Percentiles rank a stretch among this genome's conserved stretches.
phyloP scores from a whole-genome alignment of 192 early-diverging fungal genomes.

The Entomortierella parvispora region DNA sequence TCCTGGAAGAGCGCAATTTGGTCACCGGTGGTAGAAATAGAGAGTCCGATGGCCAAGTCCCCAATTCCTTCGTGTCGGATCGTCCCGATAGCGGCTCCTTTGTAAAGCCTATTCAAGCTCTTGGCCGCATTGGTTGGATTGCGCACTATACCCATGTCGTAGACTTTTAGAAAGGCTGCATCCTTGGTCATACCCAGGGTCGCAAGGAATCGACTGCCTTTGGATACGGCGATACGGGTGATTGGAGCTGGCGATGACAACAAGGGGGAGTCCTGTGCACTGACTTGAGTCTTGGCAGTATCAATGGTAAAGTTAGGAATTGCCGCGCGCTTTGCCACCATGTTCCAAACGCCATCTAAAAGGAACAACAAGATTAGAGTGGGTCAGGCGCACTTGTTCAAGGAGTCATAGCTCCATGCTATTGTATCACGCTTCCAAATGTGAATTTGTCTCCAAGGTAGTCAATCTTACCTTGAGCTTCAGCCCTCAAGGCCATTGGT shows the following conservation, averaged over 20 bases:
- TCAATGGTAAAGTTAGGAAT: constrained; percentile 33
- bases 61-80: constrained; percentile 16
- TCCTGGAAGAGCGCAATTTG: constrained; percentile 38
- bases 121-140: constrained; percentile 21
- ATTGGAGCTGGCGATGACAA: constrained; percentile 7
- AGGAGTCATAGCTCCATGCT: too few species aligned
- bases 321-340: constrained; percentile 14
- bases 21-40: constrained; percentile 26
- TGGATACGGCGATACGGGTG: constrained; percentile 14
- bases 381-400: too few species aligned
- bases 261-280: not conserved
- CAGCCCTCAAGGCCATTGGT: constrained; percentile 10
- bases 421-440: too few species aligned
- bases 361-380: not conserved
- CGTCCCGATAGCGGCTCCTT: constrained; percentile 2
- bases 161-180: constrained; percentile 19
- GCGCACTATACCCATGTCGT: constrained; percentile 28
- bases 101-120: constrained; percentile 15
- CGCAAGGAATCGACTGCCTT: constrained; percentile 21
- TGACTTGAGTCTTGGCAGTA: not conserved
- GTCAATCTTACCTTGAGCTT: constrained; percentile 17
- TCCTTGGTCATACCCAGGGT: constrained; percentile 19
- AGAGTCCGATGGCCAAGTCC: constrained; percentile 26
- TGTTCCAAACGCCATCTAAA: constrained; percentile 17
- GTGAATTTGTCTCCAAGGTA: too few species aligned